Base-by-base conservation (phyloP, 352 stramenopile genomes). In the Saprolegnia parasitica region DNA sequence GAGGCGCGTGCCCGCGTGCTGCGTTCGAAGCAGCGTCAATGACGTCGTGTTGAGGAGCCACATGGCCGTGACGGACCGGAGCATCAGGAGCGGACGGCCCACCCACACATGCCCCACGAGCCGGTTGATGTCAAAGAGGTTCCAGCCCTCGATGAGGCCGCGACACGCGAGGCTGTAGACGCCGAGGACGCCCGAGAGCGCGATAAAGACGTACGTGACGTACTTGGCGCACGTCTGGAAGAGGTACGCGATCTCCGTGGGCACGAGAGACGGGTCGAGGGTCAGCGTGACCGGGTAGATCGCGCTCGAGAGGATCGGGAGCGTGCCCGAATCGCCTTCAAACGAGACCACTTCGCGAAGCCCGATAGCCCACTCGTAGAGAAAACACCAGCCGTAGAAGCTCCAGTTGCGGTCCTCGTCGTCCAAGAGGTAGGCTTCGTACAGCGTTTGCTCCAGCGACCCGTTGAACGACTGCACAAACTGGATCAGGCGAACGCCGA, bases 91-190 rank as follows among this genome's bases (percentile, higher is more conserved):
- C 23, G 61, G 61, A 24, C 61, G 37, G 1, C 61, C 61, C 13
- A 46, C 32, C 61, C 61, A 67, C 13, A 67, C 61, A 16, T 55
- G 37, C 5, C 61, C 61, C 24, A 35, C 61, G 26, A 67, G 18
- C 8, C 61, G 61, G 32, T 55, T 55, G 26, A 67, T 32, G 21
- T 55, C 61, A 15, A 67, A 46, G 15, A 67, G 23, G 32, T 56
- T 67, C 21, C 26, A 46, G 11, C 20, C 61, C 40, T 67, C 61
- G 49, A 58, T 46, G 20, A 3, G n/a, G 16, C 61, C 40, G 5
- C 13, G 8, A 46, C 61, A 55, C 13, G 56, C 26, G 20, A 67
- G 9, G 49, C 15, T 21, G 26, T 55, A 18, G 18, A 46, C 21
- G 11, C 15, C 39, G 26, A 67, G 24, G 26, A 37, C n/a, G 5